Base-by-base conservation (phyloP, 306 rosid genomes). In the Lupinus albus region DNA sequence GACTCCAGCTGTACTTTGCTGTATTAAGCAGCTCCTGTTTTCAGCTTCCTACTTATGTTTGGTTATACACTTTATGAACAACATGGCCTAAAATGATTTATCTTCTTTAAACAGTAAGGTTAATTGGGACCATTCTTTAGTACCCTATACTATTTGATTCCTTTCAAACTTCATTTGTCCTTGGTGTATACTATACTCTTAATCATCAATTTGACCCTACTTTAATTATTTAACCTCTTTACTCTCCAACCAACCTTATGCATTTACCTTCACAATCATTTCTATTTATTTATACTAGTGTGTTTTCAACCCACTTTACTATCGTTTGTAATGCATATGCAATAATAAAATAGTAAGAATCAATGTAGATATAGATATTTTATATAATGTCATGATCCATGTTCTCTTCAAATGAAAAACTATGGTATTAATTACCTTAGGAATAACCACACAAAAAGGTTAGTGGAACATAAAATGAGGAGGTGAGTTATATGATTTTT, bases 1-100 rank as follows among this genome's bases (percentile, higher is more conserved):
- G 50, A 59, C 7, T 67, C 76, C 71, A 81, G 73, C 78, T 74
- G 81, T 67, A 71, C 59, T 74, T 74, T 77, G 3, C 78, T 60
- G 58, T 12, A 75, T 62, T 57, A 74, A 69, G 30, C 30, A 25
- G 79, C 52, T 63, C 44, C 36, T 39, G 67, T 54, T 76, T 72
- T 67, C 14, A 1, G 67, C 8, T 55, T 39, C 53, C 75, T 68
- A 52, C 63, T 44, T 53, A 44, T 76, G 25, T 61, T 55, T 47
- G n/a, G 60, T 14, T 14, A 10, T 60, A 18, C 50, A 50, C 81
- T 80, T 53, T 44, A 61, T 53, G 45, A 48, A 42, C 68, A 67
- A 68, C 9, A 18, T 80, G 73, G 38, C 70, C 66, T 62, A 61
- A 38, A 55, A 52, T 67, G 15, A 33, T 51, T 68, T 72, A 28